Evolutionary conservation across 1,139 yeast species (phyloP).

Genomic region (Scheffersomyces illinoinensis): DNA sequence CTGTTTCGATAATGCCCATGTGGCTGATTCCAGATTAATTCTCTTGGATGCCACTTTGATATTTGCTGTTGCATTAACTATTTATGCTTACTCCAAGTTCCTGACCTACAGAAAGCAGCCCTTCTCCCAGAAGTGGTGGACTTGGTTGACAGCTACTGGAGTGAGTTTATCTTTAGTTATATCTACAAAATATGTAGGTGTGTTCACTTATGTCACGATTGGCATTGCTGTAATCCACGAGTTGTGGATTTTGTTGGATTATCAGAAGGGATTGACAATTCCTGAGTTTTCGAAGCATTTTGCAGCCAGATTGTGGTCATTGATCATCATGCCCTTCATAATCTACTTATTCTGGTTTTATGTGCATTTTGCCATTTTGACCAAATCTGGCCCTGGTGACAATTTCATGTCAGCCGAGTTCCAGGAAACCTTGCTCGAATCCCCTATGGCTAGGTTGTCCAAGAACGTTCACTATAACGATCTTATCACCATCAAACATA

Average conservation of each 20-base stretch:
- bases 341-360: conserved; percentile 92
- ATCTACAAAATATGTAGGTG: conserved; percentile 94
- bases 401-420: conserved; percentile 89
- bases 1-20: conserved; percentile 87
- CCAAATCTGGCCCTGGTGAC: conserved; percentile 94
- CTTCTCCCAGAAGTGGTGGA: conserved; percentile 77
- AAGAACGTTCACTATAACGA: conserved; percentile 76
- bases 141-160: conserved; percentile 84
- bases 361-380: conserved; percentile 80
- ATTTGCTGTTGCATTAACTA: conserved; percentile 75
- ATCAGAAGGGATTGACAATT: conserved; percentile 65
- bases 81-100: conserved; percentile 78
- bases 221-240: conserved; percentile 86
- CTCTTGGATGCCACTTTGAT: conserved; percentile 87
- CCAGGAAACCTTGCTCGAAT: conserved; percentile 88
- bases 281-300: conserved; percentile 67
- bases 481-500: conserved; percentile 72
- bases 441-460: conserved; percentile 71
- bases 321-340: conserved; percentile 77
- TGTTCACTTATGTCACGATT: conserved; percentile 81
- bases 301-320: conserved; percentile 68
- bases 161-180: conserved; percentile 85
- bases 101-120: conserved; percentile 70
- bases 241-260: conserved; percentile 82
- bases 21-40: conserved; percentile 86